A percentile compares a stretch with the other conserved stretches of the same genome.
phyloP scores from a whole-genome alignment of 1,284 basidiomycete species.

The Hortiboletus rubellus region DNA sequence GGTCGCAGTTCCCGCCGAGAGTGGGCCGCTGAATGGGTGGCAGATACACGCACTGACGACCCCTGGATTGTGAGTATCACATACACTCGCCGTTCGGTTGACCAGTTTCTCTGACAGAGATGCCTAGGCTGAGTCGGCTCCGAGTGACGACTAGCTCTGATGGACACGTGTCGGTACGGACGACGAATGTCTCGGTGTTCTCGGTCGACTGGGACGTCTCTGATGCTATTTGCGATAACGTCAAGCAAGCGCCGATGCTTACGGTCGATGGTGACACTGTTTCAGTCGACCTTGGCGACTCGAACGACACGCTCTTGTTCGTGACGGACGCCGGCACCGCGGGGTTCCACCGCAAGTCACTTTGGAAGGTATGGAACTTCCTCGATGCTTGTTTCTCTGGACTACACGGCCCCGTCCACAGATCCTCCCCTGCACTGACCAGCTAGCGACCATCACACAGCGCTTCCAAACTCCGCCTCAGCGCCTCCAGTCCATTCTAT shows the following conservation, averaged over 20 bases:
- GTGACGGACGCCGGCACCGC: slow-evolving; percentile 1
- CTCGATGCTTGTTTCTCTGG: not conserved
- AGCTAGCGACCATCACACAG: not conserved
- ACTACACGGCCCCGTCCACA: not conserved
- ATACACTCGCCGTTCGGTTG: not conserved
- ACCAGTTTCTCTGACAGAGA: not conserved
- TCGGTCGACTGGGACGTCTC: slow-evolving; percentile 13
- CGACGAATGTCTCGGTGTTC: slow-evolving; percentile 30
- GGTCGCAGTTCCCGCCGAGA: slow-evolving; percentile 61
- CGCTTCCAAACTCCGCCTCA: slow-evolving; percentile 27
- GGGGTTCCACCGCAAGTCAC: not conserved
- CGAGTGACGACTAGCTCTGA: slow-evolving; percentile 10
- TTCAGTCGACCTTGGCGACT: not conserved
- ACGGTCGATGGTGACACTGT: slow-evolving; percentile 16
- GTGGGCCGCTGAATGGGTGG: slow-evolving; percentile 67
- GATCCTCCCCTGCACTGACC: slow-evolving; percentile 2
- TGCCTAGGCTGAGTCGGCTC: slow-evolving; percentile 29
- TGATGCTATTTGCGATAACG: not conserved
- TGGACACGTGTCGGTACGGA: slow-evolving; percentile 13
- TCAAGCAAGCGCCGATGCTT: not conserved
- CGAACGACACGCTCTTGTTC: slow-evolving; percentile 10
- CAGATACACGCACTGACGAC: slow-evolving; percentile 51
- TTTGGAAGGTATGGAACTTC: slow-evolving; percentile 25
- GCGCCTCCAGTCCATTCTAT: slow-evolving; percentile 64
- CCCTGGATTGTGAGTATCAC: slow-evolving; percentile 57